phyloP scores from a whole-genome alignment of 2,329 filamentous ascomycete species.

The Emydomyces testavorans region DNA sequence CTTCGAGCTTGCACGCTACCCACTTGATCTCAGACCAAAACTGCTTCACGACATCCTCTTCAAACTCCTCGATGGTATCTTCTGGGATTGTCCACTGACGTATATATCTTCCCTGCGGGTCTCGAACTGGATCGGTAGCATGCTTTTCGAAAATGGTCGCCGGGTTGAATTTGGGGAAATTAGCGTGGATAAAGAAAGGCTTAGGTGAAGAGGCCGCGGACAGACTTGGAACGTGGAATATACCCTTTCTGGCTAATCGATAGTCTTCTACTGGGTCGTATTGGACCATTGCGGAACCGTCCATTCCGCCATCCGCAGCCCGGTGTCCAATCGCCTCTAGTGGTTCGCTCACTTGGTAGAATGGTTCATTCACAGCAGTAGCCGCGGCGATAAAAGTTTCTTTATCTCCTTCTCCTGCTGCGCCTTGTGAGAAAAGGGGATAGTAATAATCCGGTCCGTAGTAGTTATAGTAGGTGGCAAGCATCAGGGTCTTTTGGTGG shows the following conservation, averaged over 20 bases:
- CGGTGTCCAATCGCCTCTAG: constrained; percentile 27
- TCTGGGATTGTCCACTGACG: constrained; percentile 26
- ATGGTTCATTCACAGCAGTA: constrained; percentile 29
- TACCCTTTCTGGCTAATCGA: constrained; percentile 18
- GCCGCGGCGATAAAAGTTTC: constrained; percentile 41
- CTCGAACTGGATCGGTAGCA: constrained; percentile 23
- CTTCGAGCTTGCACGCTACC: constrained; percentile 30
- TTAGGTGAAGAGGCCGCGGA: constrained; percentile 23
- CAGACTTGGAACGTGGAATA: constrained; percentile 21
- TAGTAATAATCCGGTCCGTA: constrained; percentile 39
- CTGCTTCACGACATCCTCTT: constrained; percentile 27
- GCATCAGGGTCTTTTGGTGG: constrained; percentile 34
- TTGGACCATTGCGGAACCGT: constrained; percentile 32
- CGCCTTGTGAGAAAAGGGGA: constrained; percentile 37
- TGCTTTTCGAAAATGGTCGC: constrained; percentile 27
- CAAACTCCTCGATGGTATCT: constrained; percentile 24
- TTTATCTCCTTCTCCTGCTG: constrained; percentile 41
- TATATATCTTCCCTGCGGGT: constrained; percentile 26
- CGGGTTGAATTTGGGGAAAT: constrained; percentile 33
- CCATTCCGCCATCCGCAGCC: constrained; percentile 21
- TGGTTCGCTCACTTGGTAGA: constrained; percentile 33
- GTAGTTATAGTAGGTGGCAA: constrained; percentile 41
- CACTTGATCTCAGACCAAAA: constrained; percentile 33
- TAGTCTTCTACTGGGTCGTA: constrained; percentile 29
- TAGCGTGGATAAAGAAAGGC: constrained; percentile 33